These are phyloP conservation scores for Deuterostichococcus epilithicus DNA, from an alignment of 139 green algal species.

Conservation along the genomic window DNA sequence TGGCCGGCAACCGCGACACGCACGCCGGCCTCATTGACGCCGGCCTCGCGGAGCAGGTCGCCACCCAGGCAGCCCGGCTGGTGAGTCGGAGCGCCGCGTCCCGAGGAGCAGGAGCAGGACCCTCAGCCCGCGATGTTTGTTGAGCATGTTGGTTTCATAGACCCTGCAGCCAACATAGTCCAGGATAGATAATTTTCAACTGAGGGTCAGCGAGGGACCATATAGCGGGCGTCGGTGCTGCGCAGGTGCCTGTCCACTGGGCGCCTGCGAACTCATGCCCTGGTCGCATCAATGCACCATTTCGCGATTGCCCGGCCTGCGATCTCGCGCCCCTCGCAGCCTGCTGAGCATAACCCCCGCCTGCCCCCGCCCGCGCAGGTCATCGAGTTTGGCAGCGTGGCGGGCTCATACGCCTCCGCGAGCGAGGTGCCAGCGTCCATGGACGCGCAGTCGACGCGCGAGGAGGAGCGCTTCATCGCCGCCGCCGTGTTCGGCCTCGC, in stretches of 20 bases:
- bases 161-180: no score
- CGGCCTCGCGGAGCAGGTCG: conserved; percentile 7
- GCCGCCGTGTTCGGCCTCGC: conserved; percentile 17
- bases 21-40: conserved; percentile 7
- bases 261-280: no score
- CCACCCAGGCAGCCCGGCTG: conserved; percentile 11
- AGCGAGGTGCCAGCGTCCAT: conserved; percentile 15
- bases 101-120: neutral
- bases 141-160: no score
- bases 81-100: neutral
- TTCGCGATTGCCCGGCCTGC: no score
- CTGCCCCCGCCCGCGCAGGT: no score
- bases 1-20: conserved; percentile 6
- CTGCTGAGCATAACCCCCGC: no score
- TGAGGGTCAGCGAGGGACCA: no score
- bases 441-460: conserved; percentile 8
- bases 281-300: no score
- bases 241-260: no score
- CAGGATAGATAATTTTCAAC: no score
- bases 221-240: no score
- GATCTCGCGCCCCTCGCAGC: no score
- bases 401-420: conserved; percentile 6
- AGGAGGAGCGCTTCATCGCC: conserved; percentile 20
- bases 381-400: neutral
- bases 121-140: neutral